Conservation (phyloP, 2,329 filamentous ascomycete species). For the Alternaria rosae region DNA sequence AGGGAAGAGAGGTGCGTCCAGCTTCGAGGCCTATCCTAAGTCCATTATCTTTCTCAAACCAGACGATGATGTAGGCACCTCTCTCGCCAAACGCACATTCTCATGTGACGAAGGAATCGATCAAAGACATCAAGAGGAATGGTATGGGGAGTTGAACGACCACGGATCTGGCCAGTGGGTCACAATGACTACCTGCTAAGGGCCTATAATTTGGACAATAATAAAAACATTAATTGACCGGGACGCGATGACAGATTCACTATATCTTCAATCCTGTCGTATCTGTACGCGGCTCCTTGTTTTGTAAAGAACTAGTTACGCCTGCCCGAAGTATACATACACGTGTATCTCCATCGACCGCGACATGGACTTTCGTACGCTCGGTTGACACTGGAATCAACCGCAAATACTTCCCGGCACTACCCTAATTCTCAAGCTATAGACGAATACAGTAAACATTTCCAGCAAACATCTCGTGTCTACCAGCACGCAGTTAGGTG, state of each 20-base stretch:
- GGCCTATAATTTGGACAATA: not conserved
- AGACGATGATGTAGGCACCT: no score
- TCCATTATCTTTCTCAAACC: not conserved
- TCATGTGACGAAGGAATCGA: not conserved
- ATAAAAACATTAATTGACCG: not conserved
- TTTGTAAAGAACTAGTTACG: not conserved
- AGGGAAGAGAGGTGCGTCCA: not conserved
- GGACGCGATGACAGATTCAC: accelerated
- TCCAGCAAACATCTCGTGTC: not conserved
- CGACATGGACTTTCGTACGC: not conserved
- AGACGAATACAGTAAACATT: not conserved
- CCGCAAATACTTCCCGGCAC: not conserved
- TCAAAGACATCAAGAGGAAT: not conserved
- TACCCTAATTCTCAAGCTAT: not conserved
- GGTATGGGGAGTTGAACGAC: not conserved
- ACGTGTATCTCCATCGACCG: not conserved
- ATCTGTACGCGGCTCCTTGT: not conserved
- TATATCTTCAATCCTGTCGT: not conserved
- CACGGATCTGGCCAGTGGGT: not conserved
- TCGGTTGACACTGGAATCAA: not conserved
- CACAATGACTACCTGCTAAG: not conserved
- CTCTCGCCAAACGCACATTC: not conserved
- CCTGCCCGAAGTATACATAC: not conserved
- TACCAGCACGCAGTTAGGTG: not conserved
- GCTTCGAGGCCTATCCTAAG: not conserved